Conservation (phyloP, 192 early-diverging fungal species). For the Dispira simplex region DNA sequence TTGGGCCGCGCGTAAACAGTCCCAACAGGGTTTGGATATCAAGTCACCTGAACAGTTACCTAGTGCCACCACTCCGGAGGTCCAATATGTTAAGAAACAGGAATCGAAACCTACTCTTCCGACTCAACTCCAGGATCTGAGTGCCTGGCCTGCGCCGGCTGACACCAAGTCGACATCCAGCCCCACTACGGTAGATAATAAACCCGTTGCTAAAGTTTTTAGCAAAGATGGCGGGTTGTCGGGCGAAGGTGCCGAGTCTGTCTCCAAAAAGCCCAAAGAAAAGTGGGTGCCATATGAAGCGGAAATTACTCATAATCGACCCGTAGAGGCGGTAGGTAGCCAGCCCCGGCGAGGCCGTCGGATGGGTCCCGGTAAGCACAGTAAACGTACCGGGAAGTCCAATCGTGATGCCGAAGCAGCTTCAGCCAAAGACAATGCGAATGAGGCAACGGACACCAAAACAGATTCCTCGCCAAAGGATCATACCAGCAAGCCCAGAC, state of each 20-base stretch:
- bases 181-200: background rate
- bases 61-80: background rate
- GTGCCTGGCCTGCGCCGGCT: slow-evolving; percentile 31
- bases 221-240: slow-evolving; percentile 7
- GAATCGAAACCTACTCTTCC: slow-evolving; percentile 13
- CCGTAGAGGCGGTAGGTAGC: background rate
- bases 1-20: slow-evolving; percentile 33
- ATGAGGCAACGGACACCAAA: slow-evolving; percentile 16
- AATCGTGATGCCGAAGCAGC: background rate
- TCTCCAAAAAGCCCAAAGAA: slow-evolving; percentile 19
- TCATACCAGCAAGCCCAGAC: too few species aligned
- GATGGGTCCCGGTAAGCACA: slow-evolving; percentile 7
- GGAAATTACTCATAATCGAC: slow-evolving; percentile 13
- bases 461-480: too few species aligned
- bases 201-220: background rate
- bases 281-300: slow-evolving; percentile 29
- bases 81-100: background rate
- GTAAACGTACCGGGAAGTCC: slow-evolving; percentile 15
- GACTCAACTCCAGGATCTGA: slow-evolving; percentile 17
- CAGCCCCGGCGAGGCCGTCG: background rate
- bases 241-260: slow-evolving; percentile 16
- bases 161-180: slow-evolving; percentile 2
- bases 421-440: slow-evolving; percentile 13
- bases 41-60: slow-evolving; percentile 13
- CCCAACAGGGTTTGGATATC: slow-evolving; percentile 15